phyloP scores from a whole-genome alignment of 73 alveolate species.

The Tetrahymena malaccensis region DNA sequence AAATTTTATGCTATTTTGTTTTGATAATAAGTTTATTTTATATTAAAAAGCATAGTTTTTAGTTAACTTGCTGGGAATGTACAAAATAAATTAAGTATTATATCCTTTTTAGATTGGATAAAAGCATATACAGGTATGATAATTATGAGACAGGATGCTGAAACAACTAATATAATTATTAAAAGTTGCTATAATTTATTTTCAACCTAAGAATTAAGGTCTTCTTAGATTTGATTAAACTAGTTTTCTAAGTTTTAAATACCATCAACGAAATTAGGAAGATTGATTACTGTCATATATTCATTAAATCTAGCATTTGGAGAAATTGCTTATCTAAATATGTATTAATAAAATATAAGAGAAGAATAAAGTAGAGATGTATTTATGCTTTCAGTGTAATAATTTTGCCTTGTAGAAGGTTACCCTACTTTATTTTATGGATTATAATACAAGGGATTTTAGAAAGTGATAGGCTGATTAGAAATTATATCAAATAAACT shows the following conservation, averaged over 20 bases:
- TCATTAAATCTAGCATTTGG: neutral
- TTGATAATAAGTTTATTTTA: neutral
- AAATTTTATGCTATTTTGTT: neutral
- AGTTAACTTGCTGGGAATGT: neutral
- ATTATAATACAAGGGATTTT: neutral
- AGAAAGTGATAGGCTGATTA: neutral
- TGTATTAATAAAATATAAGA: neutral
- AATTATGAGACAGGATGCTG: neutral
- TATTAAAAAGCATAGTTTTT: neutral
- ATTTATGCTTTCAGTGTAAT: neutral
- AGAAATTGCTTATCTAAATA: neutral
- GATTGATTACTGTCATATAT: neutral
- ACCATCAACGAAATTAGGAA: neutral
- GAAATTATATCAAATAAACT: neutral
- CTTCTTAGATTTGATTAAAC: neutral
- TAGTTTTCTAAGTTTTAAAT: neutral
- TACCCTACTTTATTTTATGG: neutral
- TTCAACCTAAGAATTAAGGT: neutral
- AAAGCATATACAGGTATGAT: neutral
- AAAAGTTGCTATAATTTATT: neutral
- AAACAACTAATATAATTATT: neutral
- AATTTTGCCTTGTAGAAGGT: neutral
- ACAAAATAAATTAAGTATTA: neutral
- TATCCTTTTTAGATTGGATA: neutral
- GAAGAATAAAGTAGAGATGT: neutral